Base-by-base conservation (phyloP, 805 yeast genomes). In the Metschnikowia aberdeeniae region DNA sequence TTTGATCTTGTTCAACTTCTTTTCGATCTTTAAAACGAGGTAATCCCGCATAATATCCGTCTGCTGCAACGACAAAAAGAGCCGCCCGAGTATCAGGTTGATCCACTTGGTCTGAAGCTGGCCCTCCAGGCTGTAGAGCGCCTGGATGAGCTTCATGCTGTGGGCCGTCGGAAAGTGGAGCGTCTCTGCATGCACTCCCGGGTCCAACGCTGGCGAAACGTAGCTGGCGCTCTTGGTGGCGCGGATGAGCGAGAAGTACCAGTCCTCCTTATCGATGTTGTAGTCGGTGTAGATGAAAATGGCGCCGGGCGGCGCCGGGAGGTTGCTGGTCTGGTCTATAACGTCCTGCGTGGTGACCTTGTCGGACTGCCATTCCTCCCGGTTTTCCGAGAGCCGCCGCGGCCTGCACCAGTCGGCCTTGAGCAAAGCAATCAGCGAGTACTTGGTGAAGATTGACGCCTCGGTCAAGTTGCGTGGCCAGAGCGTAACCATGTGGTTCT, bases 81-180 rank as follows among this genome's bases (percentile, higher is more conserved):
- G 53, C 46, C 99, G 72, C 0, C 98, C 98, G 11, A 86, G 53
- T 2, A 90, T 50, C 0, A 96, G 97, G 64, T 93, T 93, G 19
- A 93, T 63, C 99, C 98, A 93, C 57, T 86, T 81, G 0, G 95
- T 81, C 19, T 87, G 84, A 26, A 85, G 64, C 57, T 89, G 93
- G 1, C 88, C 89, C 55, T 87, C 95, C 0, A 90, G 79, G 1
- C 95, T 82, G 59, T 90, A 86, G 33, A 90, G 64, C 1, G 84
- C 77, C 53, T 85, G 89, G 43, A 89, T 86, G 50, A 93, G 68
- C 40, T 77, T 78, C 43, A 88, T 74, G 73, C 86, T 79, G 57
- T 89, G 87, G 3, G 75, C 68, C 0, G 95, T 86, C 32, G 75
- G 76, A 56, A 81, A 83, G 58, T 85, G 88, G 32, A 85, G 68